Conservation (phyloP, 1,139 yeast species). For the Meyerozyma guilliermondii region DNA sequence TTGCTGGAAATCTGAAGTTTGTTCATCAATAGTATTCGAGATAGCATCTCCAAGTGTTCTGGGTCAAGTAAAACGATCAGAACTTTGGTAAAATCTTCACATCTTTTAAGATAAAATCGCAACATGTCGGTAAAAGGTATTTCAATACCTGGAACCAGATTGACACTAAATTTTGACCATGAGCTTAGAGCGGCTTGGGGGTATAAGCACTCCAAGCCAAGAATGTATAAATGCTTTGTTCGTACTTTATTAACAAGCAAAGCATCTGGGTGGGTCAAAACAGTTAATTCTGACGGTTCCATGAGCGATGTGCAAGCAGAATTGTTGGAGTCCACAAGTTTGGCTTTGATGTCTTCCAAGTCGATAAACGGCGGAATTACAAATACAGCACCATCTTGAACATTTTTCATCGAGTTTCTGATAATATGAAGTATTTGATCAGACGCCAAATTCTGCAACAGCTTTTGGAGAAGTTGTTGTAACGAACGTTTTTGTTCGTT, state of each 20-base stretch:
- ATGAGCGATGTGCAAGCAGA: not conserved
- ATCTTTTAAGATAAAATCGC: not conserved
- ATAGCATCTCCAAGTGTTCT: not conserved
- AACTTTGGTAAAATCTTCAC: not conserved
- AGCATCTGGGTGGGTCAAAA: not conserved
- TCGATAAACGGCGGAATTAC: constrained; percentile 13
- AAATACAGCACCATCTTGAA: constrained; percentile 11
- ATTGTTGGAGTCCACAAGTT: constrained; percentile 5
- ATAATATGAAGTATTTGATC: constrained; percentile 6
- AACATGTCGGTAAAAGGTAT: not conserved
- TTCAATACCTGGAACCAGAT: constrained; percentile 13
- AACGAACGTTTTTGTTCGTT: constrained; percentile 13
- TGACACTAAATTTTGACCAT: not conserved
- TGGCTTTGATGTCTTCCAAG: not conserved
- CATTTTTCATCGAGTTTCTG: constrained; percentile 2
- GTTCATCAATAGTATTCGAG: not conserved
- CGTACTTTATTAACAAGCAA: not conserved
- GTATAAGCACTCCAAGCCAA: constrained; percentile 20
- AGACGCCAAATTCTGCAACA: constrained; percentile 9
- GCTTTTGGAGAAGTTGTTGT: constrained; percentile 8
- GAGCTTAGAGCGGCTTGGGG: constrained; percentile 19
- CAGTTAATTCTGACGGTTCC: not conserved
- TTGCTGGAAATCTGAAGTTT: not conserved
- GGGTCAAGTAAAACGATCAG: not conserved
- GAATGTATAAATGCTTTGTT: constrained; percentile 10